A percentile compares a stretch with the other conserved stretches of the same genome.
Evolutionary conservation across 371 early-diverging fungal species (phyloP).

Genomic region (Zychaea mexicana): DNA sequence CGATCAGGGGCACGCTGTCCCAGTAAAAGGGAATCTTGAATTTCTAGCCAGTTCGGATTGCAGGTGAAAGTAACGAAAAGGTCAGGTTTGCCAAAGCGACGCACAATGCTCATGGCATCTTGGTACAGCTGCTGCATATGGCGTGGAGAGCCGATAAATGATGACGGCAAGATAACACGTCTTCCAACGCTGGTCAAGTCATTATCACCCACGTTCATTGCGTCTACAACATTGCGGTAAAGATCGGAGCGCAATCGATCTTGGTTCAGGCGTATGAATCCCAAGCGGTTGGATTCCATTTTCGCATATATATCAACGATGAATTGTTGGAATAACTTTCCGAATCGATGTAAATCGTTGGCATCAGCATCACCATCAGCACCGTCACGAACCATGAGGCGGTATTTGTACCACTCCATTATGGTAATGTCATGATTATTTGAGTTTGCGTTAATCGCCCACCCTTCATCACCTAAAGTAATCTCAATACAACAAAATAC

Average conservation of each 20-base stretch:
- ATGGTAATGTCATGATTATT: neutral
- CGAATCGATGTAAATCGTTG: too few species aligned
- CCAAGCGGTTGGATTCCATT: neutral
- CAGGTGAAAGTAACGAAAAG: neutral
- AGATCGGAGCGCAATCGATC: neutral
- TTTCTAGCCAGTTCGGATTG: neutral
- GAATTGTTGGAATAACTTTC: neutral
- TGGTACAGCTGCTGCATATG: neutral
- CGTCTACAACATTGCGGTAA: neutral
- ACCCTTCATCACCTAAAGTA: neutral
- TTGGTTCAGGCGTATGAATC: neutral
- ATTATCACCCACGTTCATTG: neutral
- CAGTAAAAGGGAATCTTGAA: neutral
- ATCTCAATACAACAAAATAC: neutral
- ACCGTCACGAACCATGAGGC: too few species aligned
- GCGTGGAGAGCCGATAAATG: neutral
- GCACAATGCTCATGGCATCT: slow-evolving; percentile 1
- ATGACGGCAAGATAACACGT: neutral
- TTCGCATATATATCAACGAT: neutral
- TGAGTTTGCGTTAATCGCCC: neutral
- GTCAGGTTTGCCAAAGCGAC: neutral
- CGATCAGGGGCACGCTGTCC: neutral
- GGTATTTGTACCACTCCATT: neutral
- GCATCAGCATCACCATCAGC: neutral
- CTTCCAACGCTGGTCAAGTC: neutral